Percentiles rank a stretch among this genome's conserved stretches.
These are phyloP conservation scores for Leptodontidium sp. DNA, from an alignment of 2,329 filamentous ascomycete genomes.

Conservation along the genomic window DNA sequence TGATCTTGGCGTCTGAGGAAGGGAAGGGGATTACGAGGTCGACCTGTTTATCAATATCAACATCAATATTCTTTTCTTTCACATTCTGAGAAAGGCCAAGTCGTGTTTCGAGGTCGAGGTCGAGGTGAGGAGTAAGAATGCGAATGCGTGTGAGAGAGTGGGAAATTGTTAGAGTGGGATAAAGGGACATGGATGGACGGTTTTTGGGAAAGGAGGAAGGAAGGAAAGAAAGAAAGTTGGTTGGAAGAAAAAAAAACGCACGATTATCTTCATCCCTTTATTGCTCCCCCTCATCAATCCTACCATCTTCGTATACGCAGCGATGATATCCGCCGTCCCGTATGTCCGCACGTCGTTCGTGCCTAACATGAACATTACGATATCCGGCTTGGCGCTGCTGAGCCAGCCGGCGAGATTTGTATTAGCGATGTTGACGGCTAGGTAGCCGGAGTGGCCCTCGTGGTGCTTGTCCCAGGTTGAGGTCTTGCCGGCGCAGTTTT, in stretches of 20 bases:
- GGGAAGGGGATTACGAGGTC: conserved; percentile 53
- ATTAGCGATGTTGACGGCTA: conserved; percentile 54
- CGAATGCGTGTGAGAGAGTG: no score
- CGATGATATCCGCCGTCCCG: conserved; percentile 42
- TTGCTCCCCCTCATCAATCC: background rate
- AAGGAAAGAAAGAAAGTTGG: no score
- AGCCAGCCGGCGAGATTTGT: conserved; percentile 53
- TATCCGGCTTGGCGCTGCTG: conserved; percentile 49
- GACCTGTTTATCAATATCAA: conserved; percentile 42
- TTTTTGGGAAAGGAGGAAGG: no score
- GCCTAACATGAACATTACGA: conserved; percentile 56
- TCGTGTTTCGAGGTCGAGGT: no score
- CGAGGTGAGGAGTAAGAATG: no score
- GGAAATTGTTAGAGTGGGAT: no score
- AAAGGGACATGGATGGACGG: no score
- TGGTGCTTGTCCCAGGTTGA: conserved; percentile 48
- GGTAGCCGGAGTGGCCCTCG: conserved; percentile 55
- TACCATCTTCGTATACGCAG: background rate
- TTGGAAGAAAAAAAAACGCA: no score
- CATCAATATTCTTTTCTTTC: no score
- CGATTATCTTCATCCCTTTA: conserved; percentile 52
- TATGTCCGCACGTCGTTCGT: conserved; percentile 53
- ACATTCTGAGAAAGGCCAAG: no score
- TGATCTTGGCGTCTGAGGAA: conserved; percentile 43
- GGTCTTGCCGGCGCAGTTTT: background rate